Conservation (phyloP, 495 filamentous ascomycete genomes). For the Pseudevernia furfuracea region DNA sequence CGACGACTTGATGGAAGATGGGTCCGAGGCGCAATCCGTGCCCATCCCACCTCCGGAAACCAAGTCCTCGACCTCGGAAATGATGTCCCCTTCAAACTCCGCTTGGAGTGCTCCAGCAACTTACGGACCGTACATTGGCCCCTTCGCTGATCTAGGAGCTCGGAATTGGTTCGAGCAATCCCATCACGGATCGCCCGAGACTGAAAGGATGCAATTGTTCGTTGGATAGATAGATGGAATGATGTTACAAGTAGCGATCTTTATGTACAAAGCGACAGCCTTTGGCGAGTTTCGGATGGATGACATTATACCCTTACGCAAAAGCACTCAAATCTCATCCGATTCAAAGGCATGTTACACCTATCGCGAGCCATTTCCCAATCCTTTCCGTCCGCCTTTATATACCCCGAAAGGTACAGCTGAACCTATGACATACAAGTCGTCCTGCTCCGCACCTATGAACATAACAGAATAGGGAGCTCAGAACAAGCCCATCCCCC, state of each 20-base stretch:
- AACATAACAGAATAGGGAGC: no score
- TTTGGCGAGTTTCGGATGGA: background rate
- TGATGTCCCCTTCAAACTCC: constrained; percentile 16
- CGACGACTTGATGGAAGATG: constrained; percentile 19
- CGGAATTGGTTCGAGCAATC: constrained; percentile 24
- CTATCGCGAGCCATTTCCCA: no score
- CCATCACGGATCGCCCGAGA: constrained; percentile 23
- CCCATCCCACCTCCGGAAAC: constrained; percentile 8
- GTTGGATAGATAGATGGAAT: constrained; percentile 3
- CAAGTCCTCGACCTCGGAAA: constrained; percentile 7
- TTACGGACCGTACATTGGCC: constrained; percentile 20
- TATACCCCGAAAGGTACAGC: no score
- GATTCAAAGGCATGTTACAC: no score
- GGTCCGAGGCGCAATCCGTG: constrained; percentile 11
- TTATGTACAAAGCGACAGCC: background rate
- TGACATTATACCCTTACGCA: background rate
- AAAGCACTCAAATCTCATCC: no score
- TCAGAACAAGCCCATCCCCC: no score
- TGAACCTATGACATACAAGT: no score
- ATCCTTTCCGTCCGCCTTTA: no score
- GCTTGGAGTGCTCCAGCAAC: constrained; percentile 18
- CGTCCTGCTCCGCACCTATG: no score
- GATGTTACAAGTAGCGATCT: background rate
- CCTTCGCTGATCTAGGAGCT: constrained; percentile 21
- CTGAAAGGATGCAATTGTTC: constrained; percentile 15